Evolutionary conservation across 192 early-diverging fungal species (phyloP).

Genomic region (Podila horticola): DNA sequence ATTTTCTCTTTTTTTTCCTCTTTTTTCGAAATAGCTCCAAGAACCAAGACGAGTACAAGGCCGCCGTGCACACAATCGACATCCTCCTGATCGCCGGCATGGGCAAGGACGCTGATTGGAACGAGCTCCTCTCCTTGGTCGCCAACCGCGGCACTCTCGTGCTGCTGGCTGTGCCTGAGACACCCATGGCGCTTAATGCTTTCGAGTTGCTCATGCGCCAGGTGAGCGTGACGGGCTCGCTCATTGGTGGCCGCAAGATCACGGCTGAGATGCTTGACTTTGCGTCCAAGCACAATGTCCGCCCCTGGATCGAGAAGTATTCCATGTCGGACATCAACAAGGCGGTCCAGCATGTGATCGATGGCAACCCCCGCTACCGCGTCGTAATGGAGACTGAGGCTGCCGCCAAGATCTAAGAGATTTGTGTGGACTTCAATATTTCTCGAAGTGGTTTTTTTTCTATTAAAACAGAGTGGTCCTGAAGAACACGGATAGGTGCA

Average conservation of each 20-base stretch:
- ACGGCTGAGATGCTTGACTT: conserved; percentile 75
- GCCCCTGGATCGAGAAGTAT: conserved; percentile 70
- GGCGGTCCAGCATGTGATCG: conserved; percentile 66
- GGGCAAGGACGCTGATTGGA: conserved; percentile 55
- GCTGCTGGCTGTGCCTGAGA: conserved; percentile 73
- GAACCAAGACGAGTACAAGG: conserved; percentile 28
- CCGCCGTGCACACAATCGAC: conserved; percentile 34
- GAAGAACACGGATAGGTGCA: no score
- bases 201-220: conserved; percentile 56
- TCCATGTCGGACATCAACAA: conserved; percentile 70
- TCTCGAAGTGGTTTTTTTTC: no score
- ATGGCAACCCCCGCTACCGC: conserved; percentile 74
- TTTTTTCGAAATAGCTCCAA: not conserved
- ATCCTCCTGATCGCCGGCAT: conserved; percentile 46
- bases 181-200: conserved; percentile 55
- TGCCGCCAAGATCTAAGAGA: conserved; percentile 10
- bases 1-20: no score
- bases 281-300: conserved; percentile 70
- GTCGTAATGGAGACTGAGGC: conserved; percentile 75
- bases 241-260: conserved; percentile 70
- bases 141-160: conserved; percentile 69
- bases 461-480: no score
- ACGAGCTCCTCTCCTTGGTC: conserved; percentile 56
- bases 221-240: conserved; percentile 68
- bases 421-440: not conserved